Conservation (phyloP, 345 rosid genomes). For the Combretum micranthum region DNA sequence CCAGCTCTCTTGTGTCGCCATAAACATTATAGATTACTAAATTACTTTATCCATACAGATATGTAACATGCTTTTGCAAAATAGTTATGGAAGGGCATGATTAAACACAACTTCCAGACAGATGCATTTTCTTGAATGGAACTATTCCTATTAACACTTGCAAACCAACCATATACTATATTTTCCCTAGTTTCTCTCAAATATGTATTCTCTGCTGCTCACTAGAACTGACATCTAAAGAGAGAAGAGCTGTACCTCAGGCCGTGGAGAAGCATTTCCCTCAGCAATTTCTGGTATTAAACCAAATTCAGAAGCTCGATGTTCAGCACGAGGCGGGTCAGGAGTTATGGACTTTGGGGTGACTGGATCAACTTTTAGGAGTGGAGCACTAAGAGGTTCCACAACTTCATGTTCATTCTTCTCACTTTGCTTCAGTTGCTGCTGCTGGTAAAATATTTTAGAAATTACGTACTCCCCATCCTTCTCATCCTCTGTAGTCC, state of each 20-base stretch:
- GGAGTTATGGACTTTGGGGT: conserved; percentile 71
- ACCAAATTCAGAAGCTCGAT: conserved; percentile 28
- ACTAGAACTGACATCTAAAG: not conserved
- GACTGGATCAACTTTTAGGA: conserved; percentile 56
- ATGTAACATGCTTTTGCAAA: too few species aligned
- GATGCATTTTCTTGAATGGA: too few species aligned
- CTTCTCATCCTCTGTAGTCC: conserved; percentile 82
- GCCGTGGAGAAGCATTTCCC: conserved; percentile 14
- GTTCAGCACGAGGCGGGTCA: conserved; percentile 45
- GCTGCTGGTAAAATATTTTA: conserved; percentile 78
- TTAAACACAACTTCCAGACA: too few species aligned
- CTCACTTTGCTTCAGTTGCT: conserved; percentile 43
- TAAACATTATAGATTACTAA: too few species aligned
- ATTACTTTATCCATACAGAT: too few species aligned
- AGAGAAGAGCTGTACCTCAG: conserved; percentile 32
- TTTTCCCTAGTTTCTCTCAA: too few species aligned
- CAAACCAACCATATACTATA: too few species aligned
- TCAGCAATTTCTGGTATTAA: conserved; percentile 15
- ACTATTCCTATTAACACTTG: too few species aligned
- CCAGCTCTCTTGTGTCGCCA: too few species aligned
- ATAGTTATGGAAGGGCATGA: too few species aligned
- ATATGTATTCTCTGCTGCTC: too few species aligned
- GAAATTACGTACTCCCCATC: conserved; percentile 81
- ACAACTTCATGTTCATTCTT: conserved; percentile 42
- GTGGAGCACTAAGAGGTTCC: conserved; percentile 27